A percentile compares a stretch with the other conserved stretches of the same genome.
These are phyloP conservation scores for Hippophae gyantsensis DNA, from an alignment of 306 rosid species.

Conservation along the genomic window DNA sequence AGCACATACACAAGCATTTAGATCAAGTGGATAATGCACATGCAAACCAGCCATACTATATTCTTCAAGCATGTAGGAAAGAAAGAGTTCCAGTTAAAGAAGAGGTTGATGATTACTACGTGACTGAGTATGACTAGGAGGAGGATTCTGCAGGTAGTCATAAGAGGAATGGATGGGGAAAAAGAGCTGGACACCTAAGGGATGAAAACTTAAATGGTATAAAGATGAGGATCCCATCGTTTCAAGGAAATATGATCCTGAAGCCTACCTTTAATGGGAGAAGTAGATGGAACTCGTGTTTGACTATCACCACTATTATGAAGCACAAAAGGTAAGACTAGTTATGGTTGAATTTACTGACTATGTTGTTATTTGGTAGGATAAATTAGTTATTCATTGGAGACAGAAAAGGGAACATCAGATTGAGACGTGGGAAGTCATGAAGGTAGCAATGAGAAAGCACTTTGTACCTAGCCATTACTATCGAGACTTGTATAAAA, in stretches of 20 bases:
- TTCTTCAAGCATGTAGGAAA: neutral
- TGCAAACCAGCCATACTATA: neutral
- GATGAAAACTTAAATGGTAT: neutral
- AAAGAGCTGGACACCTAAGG: neutral
- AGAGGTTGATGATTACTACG: neutral
- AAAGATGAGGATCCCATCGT: neutral
- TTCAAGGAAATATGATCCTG: neutral
- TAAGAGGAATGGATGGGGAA: neutral
- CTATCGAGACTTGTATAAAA: too few species aligned
- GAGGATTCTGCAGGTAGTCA: neutral
- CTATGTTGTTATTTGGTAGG: neutral
- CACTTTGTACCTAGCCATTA: too few species aligned
- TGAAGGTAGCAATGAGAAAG: too few species aligned
- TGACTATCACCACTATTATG: neutral
- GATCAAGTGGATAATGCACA: neutral
- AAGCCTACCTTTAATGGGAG: neutral
- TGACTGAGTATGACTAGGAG: neutral
- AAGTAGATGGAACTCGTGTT: neutral
- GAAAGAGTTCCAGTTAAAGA: conserved; percentile 1
- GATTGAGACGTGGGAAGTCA: too few species aligned
- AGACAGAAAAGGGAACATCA: neutral
- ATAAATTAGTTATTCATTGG: neutral
- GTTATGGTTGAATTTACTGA: neutral
- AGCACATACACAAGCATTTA: neutral
- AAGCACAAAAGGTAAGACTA: neutral